Percentiles rank a stretch among this genome's conserved stretches.
These are phyloP conservation scores for Rhodotorula sp. DNA, from an alignment of 1,284 basidiomycete species.

Conservation along the genomic window DNA sequence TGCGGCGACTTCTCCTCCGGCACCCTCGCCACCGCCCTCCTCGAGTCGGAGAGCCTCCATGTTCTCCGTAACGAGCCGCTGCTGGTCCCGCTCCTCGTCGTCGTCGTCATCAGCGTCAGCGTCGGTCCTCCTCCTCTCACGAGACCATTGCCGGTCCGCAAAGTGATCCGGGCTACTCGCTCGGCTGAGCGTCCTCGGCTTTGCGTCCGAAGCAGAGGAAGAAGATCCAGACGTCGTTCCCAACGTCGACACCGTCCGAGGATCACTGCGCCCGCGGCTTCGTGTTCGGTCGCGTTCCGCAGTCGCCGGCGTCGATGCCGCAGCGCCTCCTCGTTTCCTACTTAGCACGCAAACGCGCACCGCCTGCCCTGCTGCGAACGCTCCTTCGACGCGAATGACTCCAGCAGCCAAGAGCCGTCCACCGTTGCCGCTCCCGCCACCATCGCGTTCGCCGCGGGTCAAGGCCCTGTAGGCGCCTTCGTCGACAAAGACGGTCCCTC, in stretches of 20 bases:
- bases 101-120: background rate
- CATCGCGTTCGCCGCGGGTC: constrained; percentile 54
- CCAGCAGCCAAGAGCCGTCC: constrained; percentile 88
- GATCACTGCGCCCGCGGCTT: background rate
- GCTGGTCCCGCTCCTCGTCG: background rate
- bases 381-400: constrained; percentile 79
- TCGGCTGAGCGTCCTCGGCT: constrained; percentile 3
- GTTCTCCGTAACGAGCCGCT: background rate
- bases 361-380: constrained; percentile 91
- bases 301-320: constrained; percentile 19
- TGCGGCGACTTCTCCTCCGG: constrained; percentile 5
- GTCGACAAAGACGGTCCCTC: constrained; percentile 85
- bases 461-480: constrained; percentile 84
- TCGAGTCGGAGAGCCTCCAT: constrained; percentile 6
- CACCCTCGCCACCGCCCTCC: background rate
- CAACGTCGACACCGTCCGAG: background rate
- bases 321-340: constrained; percentile 39
- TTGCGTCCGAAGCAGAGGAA: background rate
- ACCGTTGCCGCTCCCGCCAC: constrained; percentile 64
- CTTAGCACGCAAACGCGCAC: constrained; percentile 74
- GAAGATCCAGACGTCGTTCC: background rate
- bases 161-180: constrained; percentile 36
- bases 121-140: background rate
- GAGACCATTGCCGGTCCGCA: constrained; percentile 15
- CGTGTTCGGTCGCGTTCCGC: background rate